Base-by-base conservation (phyloP, 306 rosid genomes). In the Neltuma alba region DNA sequence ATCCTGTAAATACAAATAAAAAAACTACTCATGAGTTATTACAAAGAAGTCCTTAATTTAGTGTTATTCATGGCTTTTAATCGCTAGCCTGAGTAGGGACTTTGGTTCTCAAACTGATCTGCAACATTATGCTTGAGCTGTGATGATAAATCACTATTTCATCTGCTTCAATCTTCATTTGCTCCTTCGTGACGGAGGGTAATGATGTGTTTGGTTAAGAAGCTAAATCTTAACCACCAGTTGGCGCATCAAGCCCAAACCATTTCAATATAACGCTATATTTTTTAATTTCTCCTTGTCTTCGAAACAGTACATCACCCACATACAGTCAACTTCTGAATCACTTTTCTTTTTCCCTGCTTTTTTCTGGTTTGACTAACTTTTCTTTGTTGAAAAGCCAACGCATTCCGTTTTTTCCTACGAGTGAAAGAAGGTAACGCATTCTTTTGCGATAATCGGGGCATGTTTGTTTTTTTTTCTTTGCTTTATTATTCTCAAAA, bases 201-300 rank as follows among this genome's bases (percentile, higher is more conserved):
- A 70, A 36, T 33, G 20, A 18, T 61, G 79, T 18, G 85, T 87
- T 88, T 86, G 90, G 92, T 87, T 85, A 83, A 80, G 85, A 38
- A 85, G 86, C 88, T 83, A 81, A 83, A 85, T 91, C 91, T 77
- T 85, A 89, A 85, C 93, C 28, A 85, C 88, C 91, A 89, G 91
- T 91, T 83, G 90, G 92, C 86, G 73, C 81, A 86, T 80, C 92
- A 52, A 72, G 81, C 88, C 86, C 79, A 76, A 79, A 84, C 79
- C 85, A 78, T 72, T 76, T 55, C 88, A 70, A 50, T 44, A 44
- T 44, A 44, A 44, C n/a, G n/a, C n/a, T n/a, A n/a, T n/a, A 44
- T 9, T 9, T 41, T 41, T 41, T n/a, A n/a, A n/a, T n/a, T n/a
- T 41, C 4, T 45, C 52, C 55, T 16, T 16, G 16, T 48, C 7